These are phyloP conservation scores for Coemansia sp. DNA, from an alignment of 192 early-diverging fungal species.

Conservation along the genomic window DNA sequence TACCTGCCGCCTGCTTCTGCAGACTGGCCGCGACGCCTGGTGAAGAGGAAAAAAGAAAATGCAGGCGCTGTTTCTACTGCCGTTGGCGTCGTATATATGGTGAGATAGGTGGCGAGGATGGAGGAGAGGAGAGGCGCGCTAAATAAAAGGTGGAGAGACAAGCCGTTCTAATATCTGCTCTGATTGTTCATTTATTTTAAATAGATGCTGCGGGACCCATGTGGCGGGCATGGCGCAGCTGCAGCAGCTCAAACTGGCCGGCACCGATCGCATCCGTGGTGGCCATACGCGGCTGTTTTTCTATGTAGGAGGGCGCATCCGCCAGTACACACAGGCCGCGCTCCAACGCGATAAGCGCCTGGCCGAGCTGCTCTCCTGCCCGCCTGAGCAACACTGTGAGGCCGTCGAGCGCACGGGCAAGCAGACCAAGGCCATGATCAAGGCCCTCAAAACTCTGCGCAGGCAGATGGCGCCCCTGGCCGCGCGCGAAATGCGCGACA, in stretches of 20 bases:
- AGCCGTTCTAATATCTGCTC: background rate
- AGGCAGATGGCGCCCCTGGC: conserved; percentile 15
- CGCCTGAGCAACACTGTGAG: conserved; percentile 14
- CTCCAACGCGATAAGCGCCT: conserved; percentile 11
- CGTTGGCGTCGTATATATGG: too few relatives aligned
- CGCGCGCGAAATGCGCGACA: conserved; percentile 8
- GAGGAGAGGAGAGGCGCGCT: too few relatives aligned
- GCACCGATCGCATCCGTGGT: conserved; percentile 62
- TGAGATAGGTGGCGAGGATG: too few relatives aligned
- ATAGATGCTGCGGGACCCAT: conserved; percentile 72
- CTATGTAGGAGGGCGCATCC: conserved; percentile 61
- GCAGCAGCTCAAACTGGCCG: conserved; percentile 61
- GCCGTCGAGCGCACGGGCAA: conserved; percentile 16
- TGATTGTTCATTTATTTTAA: background rate
- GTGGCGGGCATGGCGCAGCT: conserved; percentile 57
- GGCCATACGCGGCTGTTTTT: conserved; percentile 66
- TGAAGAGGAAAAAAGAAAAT: too few relatives aligned
- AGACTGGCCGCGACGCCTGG: too few relatives aligned
- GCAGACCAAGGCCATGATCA: conserved; percentile 8
- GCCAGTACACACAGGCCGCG: conserved; percentile 10
- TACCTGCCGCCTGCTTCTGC: too few relatives aligned
- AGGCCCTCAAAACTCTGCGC: conserved; percentile 13
- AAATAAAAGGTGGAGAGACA: too few relatives aligned
- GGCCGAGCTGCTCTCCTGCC: conserved; percentile 21
- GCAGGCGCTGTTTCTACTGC: too few relatives aligned